phyloP scores from a whole-genome alignment of 2,329 filamentous ascomycete species.

The Cladosporium austrohemisphaericum region DNA sequence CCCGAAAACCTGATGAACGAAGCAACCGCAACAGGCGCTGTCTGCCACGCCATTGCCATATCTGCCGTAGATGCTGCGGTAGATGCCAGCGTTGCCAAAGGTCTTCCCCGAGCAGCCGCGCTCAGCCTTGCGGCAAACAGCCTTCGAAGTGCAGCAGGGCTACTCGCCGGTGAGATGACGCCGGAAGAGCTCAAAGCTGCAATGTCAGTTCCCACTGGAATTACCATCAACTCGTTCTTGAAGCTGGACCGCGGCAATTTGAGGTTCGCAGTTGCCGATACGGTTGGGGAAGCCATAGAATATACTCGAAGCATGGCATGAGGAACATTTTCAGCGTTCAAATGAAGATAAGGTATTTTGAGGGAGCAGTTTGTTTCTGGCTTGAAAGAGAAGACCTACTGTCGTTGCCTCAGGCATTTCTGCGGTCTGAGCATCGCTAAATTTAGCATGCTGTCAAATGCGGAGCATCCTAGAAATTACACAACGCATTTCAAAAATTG shows the following conservation, averaged over 20 bases:
- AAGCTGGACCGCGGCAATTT: slow-evolving; percentile 19
- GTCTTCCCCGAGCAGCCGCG: slow-evolving; percentile 22
- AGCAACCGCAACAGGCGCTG: slow-evolving; percentile 26
- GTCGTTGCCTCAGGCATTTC: no score
- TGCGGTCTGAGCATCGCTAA: no score
- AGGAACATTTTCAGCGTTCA: no score
- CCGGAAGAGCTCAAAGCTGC: slow-evolving; percentile 25
- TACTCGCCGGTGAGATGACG: slow-evolving; percentile 24
- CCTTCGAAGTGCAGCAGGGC: slow-evolving; percentile 21
- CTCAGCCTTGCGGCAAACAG: slow-evolving; percentile 21
- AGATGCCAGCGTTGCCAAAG: slow-evolving; percentile 26
- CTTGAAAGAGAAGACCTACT: no score
- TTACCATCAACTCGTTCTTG: slow-evolving; percentile 25
- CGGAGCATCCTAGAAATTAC: no score
- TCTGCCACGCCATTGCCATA: slow-evolving; percentile 26
- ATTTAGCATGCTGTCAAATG: no score
- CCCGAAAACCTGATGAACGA: slow-evolving; percentile 25
- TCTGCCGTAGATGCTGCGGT: slow-evolving; percentile 25
- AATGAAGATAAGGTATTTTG: no score
- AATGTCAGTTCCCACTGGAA: slow-evolving; percentile 26
- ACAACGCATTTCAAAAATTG: no score
- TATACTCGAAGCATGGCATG: slow-evolving; percentile 20
- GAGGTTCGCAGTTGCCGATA: slow-evolving; percentile 17
- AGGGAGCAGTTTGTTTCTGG: no score
- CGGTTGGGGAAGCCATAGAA: slow-evolving; percentile 18